Percentiles rank a stretch among this genome's conserved stretches.
These are phyloP conservation scores for Rhynchospora tenuis DNA, from an alignment of 176 grass and related monocot species.

Conservation along the genomic window DNA sequence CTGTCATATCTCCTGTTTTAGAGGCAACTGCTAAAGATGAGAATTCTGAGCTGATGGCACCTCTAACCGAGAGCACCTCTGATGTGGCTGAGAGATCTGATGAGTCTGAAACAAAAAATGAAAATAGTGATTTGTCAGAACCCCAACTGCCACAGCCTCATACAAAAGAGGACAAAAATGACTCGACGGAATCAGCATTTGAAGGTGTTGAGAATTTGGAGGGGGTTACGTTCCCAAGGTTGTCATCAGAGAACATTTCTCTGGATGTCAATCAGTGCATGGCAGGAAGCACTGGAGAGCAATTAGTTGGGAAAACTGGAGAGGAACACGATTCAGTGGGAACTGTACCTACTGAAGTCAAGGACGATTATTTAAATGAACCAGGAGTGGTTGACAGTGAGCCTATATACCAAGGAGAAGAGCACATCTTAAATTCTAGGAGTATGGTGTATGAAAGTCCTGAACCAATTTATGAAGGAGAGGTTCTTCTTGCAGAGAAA, in stretches of 20 bases:
- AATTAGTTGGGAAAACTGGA: conserved; percentile 6
- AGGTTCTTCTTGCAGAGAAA: conserved; percentile 71
- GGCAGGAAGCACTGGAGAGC: conserved; percentile 11
- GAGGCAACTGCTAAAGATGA: conserved; percentile 33
- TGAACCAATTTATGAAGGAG: conserved; percentile 87
- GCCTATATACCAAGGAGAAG: conserved; percentile 96
- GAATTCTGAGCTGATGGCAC: conserved; percentile 28
- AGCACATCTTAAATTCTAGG: conserved; percentile 47
- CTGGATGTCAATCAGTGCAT: conserved; percentile 20
- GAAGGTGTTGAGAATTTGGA: conserved; percentile 18
- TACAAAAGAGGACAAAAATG: conserved; percentile 1
- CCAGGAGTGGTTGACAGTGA: conserved; percentile 42
- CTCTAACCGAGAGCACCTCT: conserved; percentile 1
- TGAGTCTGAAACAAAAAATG: conserved; percentile 7
- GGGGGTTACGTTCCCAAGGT: conserved; percentile 17
- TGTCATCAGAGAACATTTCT: conserved; percentile 11
- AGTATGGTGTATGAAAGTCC: conserved; percentile 39
- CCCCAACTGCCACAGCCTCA: not conserved
- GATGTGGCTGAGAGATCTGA: conserved; percentile 14
- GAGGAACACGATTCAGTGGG: conserved; percentile 2
- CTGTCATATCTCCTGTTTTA: conserved; percentile 31
- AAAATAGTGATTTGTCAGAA: conserved; percentile 18
- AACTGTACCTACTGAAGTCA: conserved; percentile 27
- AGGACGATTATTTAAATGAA: conserved; percentile 35
- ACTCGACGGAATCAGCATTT: not conserved